phyloP scores from a whole-genome alignment of 768 basidiomycete genomes.

The Lactarius hengduanensis region DNA sequence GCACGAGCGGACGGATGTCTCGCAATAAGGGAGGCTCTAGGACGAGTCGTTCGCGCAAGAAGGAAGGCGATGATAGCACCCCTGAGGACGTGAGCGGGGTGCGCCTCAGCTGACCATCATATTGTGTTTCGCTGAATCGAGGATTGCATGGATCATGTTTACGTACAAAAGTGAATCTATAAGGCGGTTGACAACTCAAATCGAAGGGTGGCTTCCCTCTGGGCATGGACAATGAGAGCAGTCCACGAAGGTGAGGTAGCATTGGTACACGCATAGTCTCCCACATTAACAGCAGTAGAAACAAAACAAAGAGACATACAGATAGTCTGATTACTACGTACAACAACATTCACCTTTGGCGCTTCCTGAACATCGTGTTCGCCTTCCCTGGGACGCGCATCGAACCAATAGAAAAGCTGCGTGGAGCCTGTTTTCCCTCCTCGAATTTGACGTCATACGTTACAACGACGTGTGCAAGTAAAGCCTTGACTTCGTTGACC shows the following conservation, averaged over 20 bases:
- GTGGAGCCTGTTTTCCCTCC: conserved; percentile 22
- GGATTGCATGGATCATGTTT: too few relatives aligned
- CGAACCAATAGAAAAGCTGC: not conserved
- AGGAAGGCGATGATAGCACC: conserved; percentile 28
- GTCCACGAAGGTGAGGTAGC: not conserved
- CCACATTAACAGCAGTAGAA: not conserved
- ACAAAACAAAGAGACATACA: not conserved
- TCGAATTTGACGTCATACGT: conserved; percentile 33
- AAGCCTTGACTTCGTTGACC: conserved; percentile 29
- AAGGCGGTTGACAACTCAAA: not conserved
- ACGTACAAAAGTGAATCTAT: too few relatives aligned
- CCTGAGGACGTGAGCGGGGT: conserved; percentile 29
- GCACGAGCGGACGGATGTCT: not conserved
- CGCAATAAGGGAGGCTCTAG: conserved; percentile 1
- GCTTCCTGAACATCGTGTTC: conserved; percentile 31
- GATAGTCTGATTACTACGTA: not conserved
- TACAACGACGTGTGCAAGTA: conserved; percentile 31
- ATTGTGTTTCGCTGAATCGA: not conserved
- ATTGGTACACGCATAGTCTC: not conserved
- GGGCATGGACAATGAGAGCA: not conserved
- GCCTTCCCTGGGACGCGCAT: conserved; percentile 19
- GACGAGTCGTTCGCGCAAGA: conserved; percentile 17
- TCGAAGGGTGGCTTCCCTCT: not conserved
- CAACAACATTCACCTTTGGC: conserved; percentile 7
- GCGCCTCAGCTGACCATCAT: not conserved